phyloP scores from a whole-genome alignment of 306 rosid species.

The Crotalaria pallida region DNA sequence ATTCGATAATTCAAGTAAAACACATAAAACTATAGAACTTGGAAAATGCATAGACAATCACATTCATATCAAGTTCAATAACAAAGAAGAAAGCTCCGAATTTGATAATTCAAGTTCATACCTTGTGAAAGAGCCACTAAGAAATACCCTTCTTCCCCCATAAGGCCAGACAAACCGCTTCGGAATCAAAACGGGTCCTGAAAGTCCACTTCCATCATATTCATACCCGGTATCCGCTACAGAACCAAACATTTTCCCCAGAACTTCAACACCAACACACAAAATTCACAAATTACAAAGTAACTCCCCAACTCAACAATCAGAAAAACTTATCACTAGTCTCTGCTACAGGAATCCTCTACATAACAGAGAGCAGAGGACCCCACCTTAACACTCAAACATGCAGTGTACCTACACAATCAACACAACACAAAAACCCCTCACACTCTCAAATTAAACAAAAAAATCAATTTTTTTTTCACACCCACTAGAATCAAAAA shows the following conservation, averaged over 20 bases:
- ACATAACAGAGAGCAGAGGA: conserved; percentile 67
- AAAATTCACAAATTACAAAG: not conserved
- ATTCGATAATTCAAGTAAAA: not conserved
- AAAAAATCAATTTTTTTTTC: not conserved
- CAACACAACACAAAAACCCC: not conserved
- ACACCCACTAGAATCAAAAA: conserved; percentile 27
- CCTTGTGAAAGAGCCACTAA: conserved; percentile 74
- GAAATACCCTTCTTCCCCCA: conserved; percentile 71
- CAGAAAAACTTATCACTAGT: not conserved
- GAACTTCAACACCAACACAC: conserved; percentile 16
- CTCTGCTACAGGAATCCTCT: conserved; percentile 55
- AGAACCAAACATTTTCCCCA: conserved; percentile 59
- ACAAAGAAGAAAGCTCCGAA: not conserved
- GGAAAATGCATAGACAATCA: not conserved
- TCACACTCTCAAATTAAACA: conserved; percentile 20
- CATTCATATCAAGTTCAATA: not conserved
- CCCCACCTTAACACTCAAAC: conserved; percentile 49
- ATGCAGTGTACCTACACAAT: conserved; percentile 46
- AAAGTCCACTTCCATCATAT: conserved; percentile 37
- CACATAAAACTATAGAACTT: not conserved
- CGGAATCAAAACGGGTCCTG: conserved; percentile 53
- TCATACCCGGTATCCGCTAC: conserved; percentile 41
- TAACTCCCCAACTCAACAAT: conserved; percentile 15
- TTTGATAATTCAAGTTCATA: conserved; percentile 2
- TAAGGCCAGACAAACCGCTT: conserved; percentile 65